Evolutionary conservation across 495 filamentous ascomycete species (phyloP).

Genomic region (Annulohypoxylon bovei): DNA sequence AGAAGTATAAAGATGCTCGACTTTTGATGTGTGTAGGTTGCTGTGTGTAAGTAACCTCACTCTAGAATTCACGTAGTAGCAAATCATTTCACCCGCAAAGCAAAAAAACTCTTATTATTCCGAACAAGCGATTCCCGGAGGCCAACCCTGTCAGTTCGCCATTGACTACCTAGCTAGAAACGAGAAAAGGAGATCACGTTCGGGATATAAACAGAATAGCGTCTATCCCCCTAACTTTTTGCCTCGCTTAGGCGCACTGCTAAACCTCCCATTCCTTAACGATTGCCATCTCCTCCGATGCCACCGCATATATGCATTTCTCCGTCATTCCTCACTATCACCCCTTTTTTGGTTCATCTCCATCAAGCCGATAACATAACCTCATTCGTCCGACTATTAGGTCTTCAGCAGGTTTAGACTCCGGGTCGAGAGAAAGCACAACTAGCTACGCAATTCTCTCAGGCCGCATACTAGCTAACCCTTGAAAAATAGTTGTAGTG

Average conservation of each 20-base stretch:
- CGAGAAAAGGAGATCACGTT: conserved; percentile 27
- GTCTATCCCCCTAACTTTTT: conserved; percentile 32
- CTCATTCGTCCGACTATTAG: neutral
- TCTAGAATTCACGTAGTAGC: neutral
- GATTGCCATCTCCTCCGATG: neutral
- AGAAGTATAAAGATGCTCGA: neutral
- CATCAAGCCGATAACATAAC: conserved; percentile 1
- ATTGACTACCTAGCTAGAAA: conserved; percentile 26
- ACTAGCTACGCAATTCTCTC: conserved; percentile 10
- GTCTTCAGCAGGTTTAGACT: conserved; percentile 13
- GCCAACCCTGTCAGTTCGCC: conserved; percentile 19
- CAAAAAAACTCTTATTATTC: neutral
- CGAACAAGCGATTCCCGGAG: neutral
- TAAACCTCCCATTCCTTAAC: conserved; percentile 24
- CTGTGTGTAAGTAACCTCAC: neutral
- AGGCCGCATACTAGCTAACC: neutral
- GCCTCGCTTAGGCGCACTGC: conserved; percentile 1
- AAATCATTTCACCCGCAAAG: neutral
- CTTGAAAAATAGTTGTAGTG: conserved; percentile 15
- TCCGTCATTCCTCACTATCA: conserved; percentile 5
- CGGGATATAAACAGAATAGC: conserved; percentile 31
- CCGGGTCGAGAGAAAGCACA: neutral
- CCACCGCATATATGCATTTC: conserved; percentile 35
- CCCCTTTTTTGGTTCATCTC: conserved; percentile 13
- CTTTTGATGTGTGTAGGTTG: neutral